These are phyloP conservation scores for Arabis hirsuta DNA, from an alignment of 345 rosid genomes.

Conservation along the genomic window DNA sequence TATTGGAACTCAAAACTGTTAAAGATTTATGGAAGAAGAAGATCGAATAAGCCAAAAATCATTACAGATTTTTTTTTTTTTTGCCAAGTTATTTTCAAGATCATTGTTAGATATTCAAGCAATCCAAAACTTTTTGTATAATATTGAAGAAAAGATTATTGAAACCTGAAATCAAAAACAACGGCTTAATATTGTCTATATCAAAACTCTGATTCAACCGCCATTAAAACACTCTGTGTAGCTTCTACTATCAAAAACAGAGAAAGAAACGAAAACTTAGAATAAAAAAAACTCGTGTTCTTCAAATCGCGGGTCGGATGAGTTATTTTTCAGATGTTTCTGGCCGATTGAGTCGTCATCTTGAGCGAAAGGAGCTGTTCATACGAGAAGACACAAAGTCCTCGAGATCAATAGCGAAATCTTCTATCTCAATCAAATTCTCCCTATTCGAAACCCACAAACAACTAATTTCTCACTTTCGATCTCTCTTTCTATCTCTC, in stretches of 20 bases:
- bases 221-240: slow-evolving; percentile 7
- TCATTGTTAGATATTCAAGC: slow-evolving; percentile 2
- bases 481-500: too few relatives aligned
- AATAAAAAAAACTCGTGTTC: neutral
- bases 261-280: neutral
- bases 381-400: slow-evolving; percentile 49
- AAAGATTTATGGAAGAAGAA: neutral
- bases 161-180: slow-evolving; percentile 1
- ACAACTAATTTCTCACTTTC: too few relatives aligned
- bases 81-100: neutral
- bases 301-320: neutral
- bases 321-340: slow-evolving; percentile 28
- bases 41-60: neutral
- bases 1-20: neutral
- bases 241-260: neutral
- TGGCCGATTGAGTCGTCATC: slow-evolving; percentile 22
- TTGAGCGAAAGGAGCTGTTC: slow-evolving; percentile 58
- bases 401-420: slow-evolving; percentile 24
- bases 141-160: neutral
- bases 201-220: neutral
- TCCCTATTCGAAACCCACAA: too few relatives aligned
- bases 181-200: too few relatives aligned
- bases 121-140: slow-evolving; percentile 5
- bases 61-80: too few relatives aligned
- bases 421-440: too few relatives aligned